Percentiles rank a stretch among this genome's conserved stretches.
These are phyloP conservation scores for Malassezia nana DNA, from an alignment of 1,284 basidiomycete genomes.

Conservation along the genomic window DNA sequence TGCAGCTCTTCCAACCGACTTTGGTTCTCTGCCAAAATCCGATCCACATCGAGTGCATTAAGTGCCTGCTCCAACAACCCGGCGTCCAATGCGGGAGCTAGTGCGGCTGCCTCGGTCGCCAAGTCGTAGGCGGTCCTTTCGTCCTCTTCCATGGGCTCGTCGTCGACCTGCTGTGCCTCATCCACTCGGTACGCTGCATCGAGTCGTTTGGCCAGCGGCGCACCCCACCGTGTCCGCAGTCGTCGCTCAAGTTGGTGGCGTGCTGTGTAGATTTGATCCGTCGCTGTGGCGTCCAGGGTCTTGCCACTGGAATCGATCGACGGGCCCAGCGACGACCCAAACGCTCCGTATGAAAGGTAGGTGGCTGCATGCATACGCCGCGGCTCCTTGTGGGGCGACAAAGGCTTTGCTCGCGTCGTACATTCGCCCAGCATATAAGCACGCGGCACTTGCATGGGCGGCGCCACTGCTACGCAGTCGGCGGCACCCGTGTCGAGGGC, in stretches of 20 bases:
- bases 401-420: not conserved
- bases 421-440: constrained; percentile 25
- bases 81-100: constrained; percentile 18
- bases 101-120: not conserved
- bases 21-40: constrained; percentile 22
- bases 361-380: constrained; percentile 13
- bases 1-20: constrained; percentile 30
- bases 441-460: constrained; percentile 19
- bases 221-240: constrained; percentile 4
- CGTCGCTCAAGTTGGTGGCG: not conserved
- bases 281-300: constrained; percentile 21
- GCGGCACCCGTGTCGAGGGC: constrained; percentile 30
- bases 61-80: constrained; percentile 16
- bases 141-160: not conserved
- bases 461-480: constrained; percentile 31
- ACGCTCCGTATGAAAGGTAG: constrained; percentile 35
- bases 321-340: constrained; percentile 32
- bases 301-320: constrained; percentile 30
- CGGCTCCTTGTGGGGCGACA: not conserved
- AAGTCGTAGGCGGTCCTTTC: constrained; percentile 3
- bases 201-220: constrained; percentile 8
- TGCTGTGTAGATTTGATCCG: constrained; percentile 14
- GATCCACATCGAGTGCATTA: constrained; percentile 22
- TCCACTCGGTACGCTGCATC: constrained; percentile 14
- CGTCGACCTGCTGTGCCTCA: constrained; percentile 3